Evolutionary conservation across 1,139 yeast genomes (phyloP), one percentile per base, ranked within the genome.

Genomic region (Candida pseudocylindracea): DNA sequence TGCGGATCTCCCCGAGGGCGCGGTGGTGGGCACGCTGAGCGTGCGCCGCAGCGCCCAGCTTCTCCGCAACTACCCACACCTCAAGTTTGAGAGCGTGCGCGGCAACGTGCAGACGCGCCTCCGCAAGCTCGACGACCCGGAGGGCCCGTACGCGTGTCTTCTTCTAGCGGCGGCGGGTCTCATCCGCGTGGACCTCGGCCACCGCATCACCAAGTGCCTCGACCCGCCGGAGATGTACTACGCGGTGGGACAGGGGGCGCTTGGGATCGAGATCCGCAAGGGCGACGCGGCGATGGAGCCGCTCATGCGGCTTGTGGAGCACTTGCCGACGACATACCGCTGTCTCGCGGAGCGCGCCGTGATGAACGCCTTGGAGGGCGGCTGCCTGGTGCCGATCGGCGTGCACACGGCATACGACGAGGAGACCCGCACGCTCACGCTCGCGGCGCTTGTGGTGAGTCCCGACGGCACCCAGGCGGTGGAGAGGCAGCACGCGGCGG

Each of bases 181-280:
- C 37, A 58, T 67, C 29, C 67, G 98, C 41, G 55, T 78, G 31
- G 80, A 73, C 2, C 55, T 83, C 36, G 71, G 67, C 26, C 53
- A 68, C 39, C 63, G 96, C 50, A 83, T 88, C 45, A 67, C 81
- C 11, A 60, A 71, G 30, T 62, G 51, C 41, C 60, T 88, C 39
- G 71, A 74, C 39, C 64, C 72, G n/a, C 79, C 81, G 29, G 81
- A 75, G 37, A 80, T 88, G 93, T 79, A 73, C 49, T 80, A 88
- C 48, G 94, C 98, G 0, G 95, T 88, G 30, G 98, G 98, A 12
- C 98, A 88, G 57, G 98, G 98, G 39, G 96, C 96, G 0, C 57
- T 88, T 34, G 98, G 96, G 13, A 60, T 88, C 29, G 98, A 88
- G 53, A 79, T 85, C 41, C 67, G 91, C 44, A 64, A 65, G 36